Base-by-base conservation (phyloP, 2,329 filamentous ascomycete species). In the Penicillium verrucosum region DNA sequence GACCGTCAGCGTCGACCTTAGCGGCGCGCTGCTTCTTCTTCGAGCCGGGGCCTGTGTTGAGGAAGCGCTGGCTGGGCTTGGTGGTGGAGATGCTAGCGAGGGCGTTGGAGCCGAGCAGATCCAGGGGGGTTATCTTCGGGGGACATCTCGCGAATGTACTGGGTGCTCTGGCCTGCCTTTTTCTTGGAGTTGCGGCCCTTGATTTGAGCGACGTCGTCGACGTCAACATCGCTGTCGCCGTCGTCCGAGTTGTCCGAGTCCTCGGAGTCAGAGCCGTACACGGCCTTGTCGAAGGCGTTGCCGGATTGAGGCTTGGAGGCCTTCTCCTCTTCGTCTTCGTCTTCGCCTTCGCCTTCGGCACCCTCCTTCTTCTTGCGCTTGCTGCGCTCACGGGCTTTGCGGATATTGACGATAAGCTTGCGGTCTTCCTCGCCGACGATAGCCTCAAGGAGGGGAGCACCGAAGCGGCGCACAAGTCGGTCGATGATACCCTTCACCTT, bases 401-500 rank as follows among this genome's bases (percentile, higher is more conserved):
- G 89, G 70, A 99, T 97, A 70, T 97, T 97, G 69, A 87, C 83
- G 40, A 99, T 88, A 54, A 99, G 81, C 75, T 97, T 99, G 65
- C 86, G 86, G 75, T 97, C 93, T 23, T 85, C 85, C 68, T 95
- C 90, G 3, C 92, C 93, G 57, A 90, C 92, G 72, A 89, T 81
- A 62, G 85, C 84, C 75, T 94, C 90, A 12, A 99, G 84, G 30
- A 85, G 76, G 2, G 93, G 88, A 44, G 89, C 89, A 46, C 94
- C 92, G 70, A 97, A 97, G 55, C 93, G 86, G 46, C 93, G 86
- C 23, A 97, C 89, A 83, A 97, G 91, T 51, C 94, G 86, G 77
- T 99, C 94, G 16, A 99, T 79, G 61, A 99, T 97, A 70, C 97
- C 92, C 85, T 97, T 97, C 65, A 99, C 92, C 80, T 97, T 99